Base-by-base conservation (phyloP, 805 yeast genomes). In the Ascoidea rubescens region DNA sequence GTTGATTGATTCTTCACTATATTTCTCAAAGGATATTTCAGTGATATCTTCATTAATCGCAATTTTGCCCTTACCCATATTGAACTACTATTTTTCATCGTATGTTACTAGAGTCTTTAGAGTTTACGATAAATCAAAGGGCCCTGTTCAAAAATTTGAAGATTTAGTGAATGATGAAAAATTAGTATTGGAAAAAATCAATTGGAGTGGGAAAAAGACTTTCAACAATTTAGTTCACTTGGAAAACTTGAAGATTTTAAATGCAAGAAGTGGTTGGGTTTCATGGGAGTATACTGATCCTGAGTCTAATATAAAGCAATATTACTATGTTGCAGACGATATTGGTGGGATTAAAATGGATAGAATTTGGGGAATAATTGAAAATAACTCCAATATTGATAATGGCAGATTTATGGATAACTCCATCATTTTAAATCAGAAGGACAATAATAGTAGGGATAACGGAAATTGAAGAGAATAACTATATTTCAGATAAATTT, bases 261-360 rank as follows among this genome's bases (percentile, higher is more conserved):
- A 68, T 16, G 62, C 64, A 43, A 67, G 76, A 31, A 63, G 63
- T 21, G 82, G 82, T 0, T 77, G 74, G 71, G 69, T 70, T 31
- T 76, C 31, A 17, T 69, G 80, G 71, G 62, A 68, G 42, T 74
- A 73, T 47, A 58, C 58, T 12, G 73, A 71, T 48, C 61, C 64
- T 5, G 66, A 64, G 32, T 57, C 70, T 5, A 68, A 68, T 1
- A 56, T 59, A 4, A 62, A 65, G 7, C 67, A 75, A 49, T 63
- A 67, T 16, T 79, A 70, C 62, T 84, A 79, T 59, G 75, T 87
- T 2, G 76, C 73, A 14, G 95, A 87, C 60, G 83, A 86, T 57
- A 70, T 84, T 47, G 93, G 95, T 2, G 95, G 95, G 2, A 67
- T 84, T 62, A 78, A 79, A 57, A 87, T 87, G 95, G 93, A 87